A percentile compares a stretch with the other conserved stretches of the same genome.
Evolutionary conservation across 2,329 filamentous ascomycete genomes (phyloP).

Genomic region (Fusarium sulawesiense): DNA sequence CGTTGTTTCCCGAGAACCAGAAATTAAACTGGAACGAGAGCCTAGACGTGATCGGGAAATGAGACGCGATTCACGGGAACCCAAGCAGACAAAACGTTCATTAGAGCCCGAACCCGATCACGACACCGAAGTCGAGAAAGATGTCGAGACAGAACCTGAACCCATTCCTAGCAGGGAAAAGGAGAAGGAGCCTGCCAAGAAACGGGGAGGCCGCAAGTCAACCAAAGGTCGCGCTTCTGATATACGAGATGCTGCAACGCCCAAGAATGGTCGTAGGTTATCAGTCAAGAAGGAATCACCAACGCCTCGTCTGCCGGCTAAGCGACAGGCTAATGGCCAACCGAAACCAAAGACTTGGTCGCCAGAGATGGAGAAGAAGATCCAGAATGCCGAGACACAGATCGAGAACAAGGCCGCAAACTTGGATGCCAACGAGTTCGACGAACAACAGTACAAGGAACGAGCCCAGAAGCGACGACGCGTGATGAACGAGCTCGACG

Average conservation of each 20-base stretch:
- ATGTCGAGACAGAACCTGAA: constrained; percentile 52
- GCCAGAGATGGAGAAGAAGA: constrained; percentile 59
- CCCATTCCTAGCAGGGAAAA: constrained; percentile 44
- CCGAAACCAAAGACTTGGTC: constrained; percentile 75
- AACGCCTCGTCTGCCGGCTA: constrained; percentile 62
- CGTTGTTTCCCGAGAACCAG: constrained; percentile 46
- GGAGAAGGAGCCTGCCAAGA: constrained; percentile 48
- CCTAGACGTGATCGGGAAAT: constrained; percentile 29
- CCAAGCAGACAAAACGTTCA: constrained; percentile 48
- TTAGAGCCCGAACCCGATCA: constrained; percentile 44
- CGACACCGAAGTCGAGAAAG: constrained; percentile 51
- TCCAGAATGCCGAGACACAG: constrained; percentile 53
- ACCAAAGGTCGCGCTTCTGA: constrained; percentile 64
- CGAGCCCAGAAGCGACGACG: constrained; percentile 74
- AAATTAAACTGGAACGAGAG: constrained; percentile 32
- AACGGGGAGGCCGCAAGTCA: constrained; percentile 50
- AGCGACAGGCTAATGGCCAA: constrained; percentile 70
- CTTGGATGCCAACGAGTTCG: constrained; percentile 57
- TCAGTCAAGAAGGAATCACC: constrained; percentile 63
- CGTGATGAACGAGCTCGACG: constrained; percentile 73
- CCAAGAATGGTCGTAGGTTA: constrained; percentile 63
- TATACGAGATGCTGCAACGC: constrained; percentile 61
- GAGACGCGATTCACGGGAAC: constrained; percentile 37
- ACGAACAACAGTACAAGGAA: constrained; percentile 64
- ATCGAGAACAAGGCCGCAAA: constrained; percentile 61